A percentile compares a stretch with the other conserved stretches of the same genome.
Conservation (phyloP, 2,329 filamentous ascomycete species). For the Elsinoe fawcettii region DNA sequence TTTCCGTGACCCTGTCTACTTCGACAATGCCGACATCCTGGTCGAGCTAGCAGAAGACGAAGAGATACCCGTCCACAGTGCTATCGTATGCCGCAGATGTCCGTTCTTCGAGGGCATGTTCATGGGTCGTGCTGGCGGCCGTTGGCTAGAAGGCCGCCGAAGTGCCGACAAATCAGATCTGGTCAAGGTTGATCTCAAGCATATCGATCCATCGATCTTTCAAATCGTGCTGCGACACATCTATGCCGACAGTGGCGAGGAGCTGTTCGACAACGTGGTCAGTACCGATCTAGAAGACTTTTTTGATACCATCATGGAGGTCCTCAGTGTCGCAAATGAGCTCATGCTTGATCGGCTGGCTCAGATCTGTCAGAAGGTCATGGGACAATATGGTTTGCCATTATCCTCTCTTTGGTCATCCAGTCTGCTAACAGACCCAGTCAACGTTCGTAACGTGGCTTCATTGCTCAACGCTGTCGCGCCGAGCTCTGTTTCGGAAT, state of each 20-base stretch:
- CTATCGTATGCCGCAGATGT: slow-evolving; percentile 71
- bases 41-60: slow-evolving; percentile 71
- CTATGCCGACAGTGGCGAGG: slow-evolving; percentile 72
- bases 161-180: slow-evolving; percentile 40
- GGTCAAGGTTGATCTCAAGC: slow-evolving; percentile 71
- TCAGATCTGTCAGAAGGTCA: slow-evolving; percentile 76
- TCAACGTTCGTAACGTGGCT: slow-evolving; percentile 79
- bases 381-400: slow-evolving; percentile 63
- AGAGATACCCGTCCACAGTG: slow-evolving; percentile 63
- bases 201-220: slow-evolving; percentile 68
- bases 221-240: slow-evolving; percentile 69
- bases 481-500: slow-evolving; percentile 71
- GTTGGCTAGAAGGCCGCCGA: slow-evolving; percentile 71
- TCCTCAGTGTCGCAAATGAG: slow-evolving; percentile 85
- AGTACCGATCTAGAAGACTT: slow-evolving; percentile 70
- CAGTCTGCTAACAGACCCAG: slow-evolving; percentile 29
- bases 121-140: slow-evolving; percentile 73
- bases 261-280: slow-evolving; percentile 72
- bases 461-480: slow-evolving; percentile 78
- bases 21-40: slow-evolving; percentile 70
- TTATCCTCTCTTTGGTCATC: slow-evolving; percentile 22
- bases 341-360: slow-evolving; percentile 88
- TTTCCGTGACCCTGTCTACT: slow-evolving; percentile 60
- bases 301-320: slow-evolving; percentile 80
- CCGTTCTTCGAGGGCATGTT: slow-evolving; percentile 91